Percentiles rank a stretch among this genome's conserved stretches.
phyloP scores from a whole-genome alignment of 2,329 filamentous ascomycete species.

The Colletotrichum lini region DNA sequence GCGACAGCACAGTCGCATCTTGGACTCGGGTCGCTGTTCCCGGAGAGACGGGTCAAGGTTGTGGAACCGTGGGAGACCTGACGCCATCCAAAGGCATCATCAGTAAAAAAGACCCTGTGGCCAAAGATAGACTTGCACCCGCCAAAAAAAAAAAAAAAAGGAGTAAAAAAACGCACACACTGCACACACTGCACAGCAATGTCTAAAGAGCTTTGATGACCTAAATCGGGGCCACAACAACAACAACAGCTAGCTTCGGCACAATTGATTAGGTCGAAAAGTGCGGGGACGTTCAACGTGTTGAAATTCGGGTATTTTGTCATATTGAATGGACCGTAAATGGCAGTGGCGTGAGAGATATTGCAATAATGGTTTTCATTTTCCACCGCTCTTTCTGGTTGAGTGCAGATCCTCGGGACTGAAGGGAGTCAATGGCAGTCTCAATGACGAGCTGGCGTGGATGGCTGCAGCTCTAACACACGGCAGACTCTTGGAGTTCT shows the following conservation, averaged over 20 bases:
- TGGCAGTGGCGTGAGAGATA: constrained; percentile 29
- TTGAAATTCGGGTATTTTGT: constrained; percentile 15
- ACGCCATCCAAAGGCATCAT: constrained; percentile 10
- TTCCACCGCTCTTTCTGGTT: constrained; percentile 38
- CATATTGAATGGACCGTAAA: constrained; percentile 12
- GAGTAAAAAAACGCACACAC: too few relatives aligned
- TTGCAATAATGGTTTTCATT: constrained; percentile 8
- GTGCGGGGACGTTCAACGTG: neutral
- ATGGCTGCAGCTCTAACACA: constrained; percentile 35
- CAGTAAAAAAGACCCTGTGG: neutral
- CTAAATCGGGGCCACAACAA: constrained; percentile 16
- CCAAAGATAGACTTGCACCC: constrained; percentile 14
- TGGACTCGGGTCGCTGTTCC: constrained; percentile 12
- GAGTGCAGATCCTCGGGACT: constrained; percentile 31
- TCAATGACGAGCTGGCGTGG: constrained; percentile 37
- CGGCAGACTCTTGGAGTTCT: constrained; percentile 26
- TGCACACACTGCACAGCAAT: constrained; percentile 12
- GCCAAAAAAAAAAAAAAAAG: neutral
- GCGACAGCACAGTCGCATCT: constrained; percentile 23
- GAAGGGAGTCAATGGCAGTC: constrained; percentile 16
- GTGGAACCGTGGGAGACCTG: constrained; percentile 7
- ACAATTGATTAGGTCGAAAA: constrained; percentile 3
- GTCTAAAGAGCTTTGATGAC: constrained; percentile 12
- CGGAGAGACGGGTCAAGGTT: constrained; percentile 5
- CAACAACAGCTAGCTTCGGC: constrained; percentile 23